Evolutionary conservation across 2,329 filamentous ascomycete genomes (phyloP), one percentile per base, ranked within the genome.

Genomic region (Macrophomina tecta): DNA sequence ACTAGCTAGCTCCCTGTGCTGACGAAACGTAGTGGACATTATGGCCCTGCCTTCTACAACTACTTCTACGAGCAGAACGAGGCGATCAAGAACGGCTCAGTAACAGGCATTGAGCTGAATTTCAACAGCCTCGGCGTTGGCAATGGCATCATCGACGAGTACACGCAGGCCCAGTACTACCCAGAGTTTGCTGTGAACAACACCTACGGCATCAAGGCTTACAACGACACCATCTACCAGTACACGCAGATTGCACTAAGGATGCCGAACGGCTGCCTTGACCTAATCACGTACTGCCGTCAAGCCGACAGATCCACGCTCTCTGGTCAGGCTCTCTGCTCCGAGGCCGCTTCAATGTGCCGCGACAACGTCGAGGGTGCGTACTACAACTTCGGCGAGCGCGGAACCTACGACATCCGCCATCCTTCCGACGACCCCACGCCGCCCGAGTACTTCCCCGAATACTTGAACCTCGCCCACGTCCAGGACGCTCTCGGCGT

Each of bases 401-500:
- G 67, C 30, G 86, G 86, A 65, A 75, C 79, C 4, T 89, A 89
- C 71, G 88, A 90, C 68, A 85, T 91, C 67, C 82, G 88, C 5
- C 84, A 88, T 63, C 80, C 83, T 12, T 77, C 72, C 68, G 63
- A 81, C 40, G 75, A 91, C 73, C 87, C 90, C 0, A 90, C 90
- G 69, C 90, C 91, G 3, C 83, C 87, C 0, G 79, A 77, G 42
- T 87, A 85, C 63, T 90, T 89, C 74, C 71, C 82, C 28, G 83
- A 88, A 46, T 92, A 90, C 75, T 82, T 94, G 64, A 90, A 91
- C 73, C 83, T 85, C 52, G 82, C 83, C 12, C 70, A 75, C 5
- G 82, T 91, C 1, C 85, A 87, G 68, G 74, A 84, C 23, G 85
- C 86, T 1, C 83, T 92, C 28, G 89, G 89, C 12, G 84, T 89